Conservation (phyloP, 2,329 filamentous ascomycete genomes). For the Fusarium bactridioides region DNA sequence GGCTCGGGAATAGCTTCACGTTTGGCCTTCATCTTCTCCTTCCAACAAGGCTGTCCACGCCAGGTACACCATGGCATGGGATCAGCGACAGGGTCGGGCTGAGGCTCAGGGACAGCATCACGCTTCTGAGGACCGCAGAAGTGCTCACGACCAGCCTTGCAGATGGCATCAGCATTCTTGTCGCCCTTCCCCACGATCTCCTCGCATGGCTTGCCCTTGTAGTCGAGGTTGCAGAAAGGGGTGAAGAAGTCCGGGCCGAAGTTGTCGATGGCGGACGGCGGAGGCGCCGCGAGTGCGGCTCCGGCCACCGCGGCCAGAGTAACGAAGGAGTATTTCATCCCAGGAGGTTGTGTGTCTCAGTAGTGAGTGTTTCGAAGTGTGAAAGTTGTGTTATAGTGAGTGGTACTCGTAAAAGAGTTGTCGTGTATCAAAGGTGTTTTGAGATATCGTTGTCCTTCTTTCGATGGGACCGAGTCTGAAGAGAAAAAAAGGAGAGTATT, state of each 20-base stretch:
- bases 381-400: constrained; percentile 12
- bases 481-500: constrained; percentile 15
- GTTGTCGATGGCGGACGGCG: neutral
- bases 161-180: neutral
- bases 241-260: constrained; percentile 1
- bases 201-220: neutral
- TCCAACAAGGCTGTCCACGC: constrained; percentile 51
- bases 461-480: constrained; percentile 38
- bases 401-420: constrained; percentile 29
- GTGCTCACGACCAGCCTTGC: neutral
- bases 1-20: constrained; percentile 7
- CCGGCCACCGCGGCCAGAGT: constrained; percentile 36
- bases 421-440: constrained; percentile 30
- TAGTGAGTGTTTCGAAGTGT: constrained; percentile 11
- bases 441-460: constrained; percentile 30
- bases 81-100: constrained; percentile 27
- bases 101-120: constrained; percentile 2
- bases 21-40: constrained; percentile 43
- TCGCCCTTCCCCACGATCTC: neutral
- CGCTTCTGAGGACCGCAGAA: neutral
- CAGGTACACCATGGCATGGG: constrained; percentile 45
- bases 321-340: constrained; percentile 44
- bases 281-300: constrained; percentile 7
- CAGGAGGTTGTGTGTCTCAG: constrained; percentile 6
- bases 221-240: neutral